Evolutionary conservation across 2,329 filamentous ascomycete genomes (phyloP).

Genomic region (Dactylella cylindrospora): DNA sequence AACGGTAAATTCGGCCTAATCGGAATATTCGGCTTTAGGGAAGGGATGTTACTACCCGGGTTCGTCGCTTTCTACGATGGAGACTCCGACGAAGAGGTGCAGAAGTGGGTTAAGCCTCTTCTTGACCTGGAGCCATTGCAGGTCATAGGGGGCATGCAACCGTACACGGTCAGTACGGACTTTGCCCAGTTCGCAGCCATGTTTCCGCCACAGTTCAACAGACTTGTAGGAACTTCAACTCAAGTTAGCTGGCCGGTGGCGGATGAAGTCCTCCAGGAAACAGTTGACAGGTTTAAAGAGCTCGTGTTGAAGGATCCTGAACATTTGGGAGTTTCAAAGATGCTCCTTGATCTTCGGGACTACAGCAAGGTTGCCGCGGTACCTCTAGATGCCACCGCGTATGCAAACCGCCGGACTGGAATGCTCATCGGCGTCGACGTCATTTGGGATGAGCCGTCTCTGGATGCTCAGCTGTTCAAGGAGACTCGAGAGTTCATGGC

Average conservation of each 20-base stretch:
- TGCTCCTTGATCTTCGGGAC: conserved; percentile 33
- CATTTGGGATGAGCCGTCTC: conserved; percentile 22
- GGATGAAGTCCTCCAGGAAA: conserved; percentile 1
- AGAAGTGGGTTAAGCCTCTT: conserved; percentile 18
- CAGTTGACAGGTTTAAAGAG: conserved; percentile 8
- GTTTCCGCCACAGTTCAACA: conserved; percentile 29
- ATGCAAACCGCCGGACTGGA: conserved; percentile 26
- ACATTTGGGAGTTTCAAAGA: conserved; percentile 20
- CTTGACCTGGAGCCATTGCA: conserved; percentile 15
- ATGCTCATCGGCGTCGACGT: conserved; percentile 19
- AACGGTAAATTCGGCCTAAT: conserved; percentile 26
- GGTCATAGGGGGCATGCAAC: conserved; percentile 15
- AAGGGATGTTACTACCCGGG: conserved; percentile 10
- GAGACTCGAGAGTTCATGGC: conserved; percentile 10
- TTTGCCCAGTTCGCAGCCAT: conserved; percentile 14
- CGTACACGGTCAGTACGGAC: conserved; percentile 20
- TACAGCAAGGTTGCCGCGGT: conserved; percentile 27
- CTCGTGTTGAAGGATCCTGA: conserved; percentile 13
- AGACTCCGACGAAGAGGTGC: conserved; percentile 31
- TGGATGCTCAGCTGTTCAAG: conserved; percentile 23
- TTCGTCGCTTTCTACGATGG: conserved; percentile 36
- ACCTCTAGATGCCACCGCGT: conserved; percentile 36
- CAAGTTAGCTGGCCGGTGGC: conserved; percentile 26
- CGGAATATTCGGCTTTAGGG: conserved; percentile 18
- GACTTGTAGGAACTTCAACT: conserved; percentile 25